Base-by-base conservation (phyloP, 768 basidiomycete genomes). In the Serendipita sp. region DNA sequence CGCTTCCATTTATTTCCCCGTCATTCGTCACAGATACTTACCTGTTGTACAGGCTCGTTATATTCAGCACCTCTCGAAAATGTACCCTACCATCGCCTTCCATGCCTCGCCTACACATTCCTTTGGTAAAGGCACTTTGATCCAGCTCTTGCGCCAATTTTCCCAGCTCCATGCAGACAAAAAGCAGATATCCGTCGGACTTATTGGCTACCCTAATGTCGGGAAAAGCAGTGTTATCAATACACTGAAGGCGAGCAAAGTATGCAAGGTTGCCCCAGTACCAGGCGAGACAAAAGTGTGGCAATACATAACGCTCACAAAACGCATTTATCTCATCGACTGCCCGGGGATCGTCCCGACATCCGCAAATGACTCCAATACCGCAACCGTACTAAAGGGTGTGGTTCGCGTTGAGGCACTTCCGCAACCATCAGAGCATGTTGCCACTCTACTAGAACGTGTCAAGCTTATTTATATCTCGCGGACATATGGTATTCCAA, bases 271-370 rank as follows among this genome's bases (percentile, higher is more conserved):
- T 66, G 96, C 96, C 10, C 96, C 96, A 5, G 82, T 98, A 10
- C 95, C 96, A 2, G 96, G 96, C 69, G 96, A 99, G 79, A 99
- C 96, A 51, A 99, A 98, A 77, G 94, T 98, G 69, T 99, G 96
- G 96, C 95, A 99, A 81, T 99, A 99, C 75, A 97, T 99, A 77
- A 94, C 92, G 34, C 78, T 99, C 46, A 99, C 94, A 66, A 84
- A 88, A 68, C 83, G 89, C 64, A 99, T 99, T 73, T 99, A 97
- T 78, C 86, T 99, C 69, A 97, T 99, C 77, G 96, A 99, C 76
- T 99, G 96, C 73, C 96, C 96, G 34, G 96, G 96, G 58, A 90
- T 98, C 74, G 96, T 97, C 1, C 95, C 95, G 1, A 86, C 92
- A 16, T 94, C 92, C 28, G 88, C 91, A 1, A 81, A 89, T 67